These are phyloP conservation scores for Mycena polygramma DNA, from an alignment of 768 basidiomycete species.

Conservation along the genomic window DNA sequence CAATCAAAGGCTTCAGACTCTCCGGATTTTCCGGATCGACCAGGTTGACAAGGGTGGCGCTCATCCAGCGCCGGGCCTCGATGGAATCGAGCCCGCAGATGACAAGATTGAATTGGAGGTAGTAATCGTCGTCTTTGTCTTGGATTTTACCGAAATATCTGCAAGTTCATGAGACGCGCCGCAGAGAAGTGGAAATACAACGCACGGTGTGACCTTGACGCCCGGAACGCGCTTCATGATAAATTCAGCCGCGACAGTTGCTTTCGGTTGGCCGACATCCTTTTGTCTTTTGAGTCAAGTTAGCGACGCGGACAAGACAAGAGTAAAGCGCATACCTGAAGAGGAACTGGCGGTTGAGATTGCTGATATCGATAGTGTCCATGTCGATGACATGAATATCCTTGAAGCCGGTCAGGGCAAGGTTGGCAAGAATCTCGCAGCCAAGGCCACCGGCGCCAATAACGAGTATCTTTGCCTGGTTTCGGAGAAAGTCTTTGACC, in stretches of 20 bases:
- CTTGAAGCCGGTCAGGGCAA: constrained; percentile 96
- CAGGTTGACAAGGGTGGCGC: constrained; percentile 94
- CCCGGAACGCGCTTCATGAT: constrained; percentile 97
- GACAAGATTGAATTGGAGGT: constrained; percentile 96
- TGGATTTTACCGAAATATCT: constrained; percentile 99
- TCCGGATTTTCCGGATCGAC: constrained; percentile 95
- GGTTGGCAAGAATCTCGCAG: constrained; percentile 96
- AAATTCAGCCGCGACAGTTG: constrained; percentile 93
- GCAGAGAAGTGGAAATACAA: constrained; percentile 32
- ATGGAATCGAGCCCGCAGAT: constrained; percentile 98
- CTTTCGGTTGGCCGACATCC: constrained; percentile 96
- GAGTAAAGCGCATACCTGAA: constrained; percentile 76
- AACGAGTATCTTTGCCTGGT: constrained; percentile 92
- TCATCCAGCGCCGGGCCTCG: constrained; percentile 98
- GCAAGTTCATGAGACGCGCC: constrained; percentile 17
- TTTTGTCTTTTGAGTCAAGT: constrained; percentile 65
- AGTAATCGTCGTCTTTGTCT: constrained; percentile 95
- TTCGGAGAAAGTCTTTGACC: constrained; percentile 91
- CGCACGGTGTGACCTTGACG: constrained; percentile 96
- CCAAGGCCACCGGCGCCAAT: constrained; percentile 98
- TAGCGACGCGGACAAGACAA: constrained; percentile 10
- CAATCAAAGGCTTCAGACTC: constrained; percentile 95
- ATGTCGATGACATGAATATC: constrained; percentile 99
- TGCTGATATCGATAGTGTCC: constrained; percentile 99
- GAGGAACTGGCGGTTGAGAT: constrained; percentile 97